Percentiles rank a stretch among this genome's conserved stretches.
Evolutionary conservation across 1,284 basidiomycete species (phyloP).

Genomic region (Ceratobasidium theobromae): DNA sequence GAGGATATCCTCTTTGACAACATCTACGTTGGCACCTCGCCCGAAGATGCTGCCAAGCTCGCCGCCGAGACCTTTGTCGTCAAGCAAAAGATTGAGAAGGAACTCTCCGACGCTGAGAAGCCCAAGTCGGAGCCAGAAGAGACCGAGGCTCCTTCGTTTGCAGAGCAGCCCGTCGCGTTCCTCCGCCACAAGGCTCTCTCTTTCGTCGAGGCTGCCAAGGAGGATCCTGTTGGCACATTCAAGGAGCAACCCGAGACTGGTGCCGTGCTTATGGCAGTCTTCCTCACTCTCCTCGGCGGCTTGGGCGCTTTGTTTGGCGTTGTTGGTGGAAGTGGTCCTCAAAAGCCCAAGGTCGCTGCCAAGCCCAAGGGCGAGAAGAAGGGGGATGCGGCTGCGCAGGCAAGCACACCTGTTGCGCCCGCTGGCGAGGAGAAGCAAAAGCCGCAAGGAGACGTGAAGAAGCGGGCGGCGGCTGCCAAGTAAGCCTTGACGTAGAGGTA

Average conservation of each 20-base stretch:
- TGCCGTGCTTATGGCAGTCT: constrained; percentile 66
- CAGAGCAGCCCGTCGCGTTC: constrained; percentile 71
- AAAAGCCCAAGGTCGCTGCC: constrained; percentile 59
- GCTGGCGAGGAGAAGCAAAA: constrained; percentile 39
- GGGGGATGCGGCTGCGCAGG: constrained; percentile 20
- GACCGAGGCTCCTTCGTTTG: constrained; percentile 47
- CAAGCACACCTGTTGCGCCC: constrained; percentile 37
- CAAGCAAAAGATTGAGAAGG: constrained; percentile 73
- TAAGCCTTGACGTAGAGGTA: too few relatives aligned
- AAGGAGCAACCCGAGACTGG: constrained; percentile 83
- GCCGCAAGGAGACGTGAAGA: constrained; percentile 38
- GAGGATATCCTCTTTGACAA: constrained; percentile 96
- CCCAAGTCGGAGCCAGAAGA: constrained; percentile 44
- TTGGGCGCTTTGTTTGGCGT: constrained; percentile 76
- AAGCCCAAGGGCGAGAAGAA: constrained; percentile 39
- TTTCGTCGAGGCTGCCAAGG: constrained; percentile 72
- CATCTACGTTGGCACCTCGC: constrained; percentile 89
- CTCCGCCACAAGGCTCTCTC: constrained; percentile 71
- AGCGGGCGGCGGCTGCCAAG: constrained; percentile 38
- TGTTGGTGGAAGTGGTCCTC: constrained; percentile 58
- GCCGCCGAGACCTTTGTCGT: constrained; percentile 82
- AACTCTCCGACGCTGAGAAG: constrained; percentile 50
- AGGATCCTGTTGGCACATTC: constrained; percentile 73
- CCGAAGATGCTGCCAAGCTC: constrained; percentile 76
- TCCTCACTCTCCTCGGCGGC: constrained; percentile 82